Conservation (phyloP, 2,329 filamentous ascomycete species). For the Chaetothyriales sp. region DNA sequence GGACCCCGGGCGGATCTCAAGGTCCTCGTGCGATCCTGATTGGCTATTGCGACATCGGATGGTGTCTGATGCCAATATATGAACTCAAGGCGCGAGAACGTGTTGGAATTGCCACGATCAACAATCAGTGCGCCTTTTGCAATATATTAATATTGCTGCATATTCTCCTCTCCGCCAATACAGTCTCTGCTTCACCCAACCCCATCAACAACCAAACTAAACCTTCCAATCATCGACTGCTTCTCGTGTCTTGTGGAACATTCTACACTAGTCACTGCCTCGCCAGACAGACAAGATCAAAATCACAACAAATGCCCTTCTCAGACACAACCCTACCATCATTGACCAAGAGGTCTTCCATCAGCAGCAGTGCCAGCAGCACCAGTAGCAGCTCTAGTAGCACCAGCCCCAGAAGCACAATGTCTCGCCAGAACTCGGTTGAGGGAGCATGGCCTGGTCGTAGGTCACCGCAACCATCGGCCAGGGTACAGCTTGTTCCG, state of each 20-base stretch:
- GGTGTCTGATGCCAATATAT: not conserved
- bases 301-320: not conserved
- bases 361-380: slow-evolving; percentile 1
- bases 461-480: not conserved
- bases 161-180: not conserved
- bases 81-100: not conserved
- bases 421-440: not conserved
- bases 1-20: not conserved
- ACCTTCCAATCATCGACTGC: too few species aligned
- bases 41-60: not conserved
- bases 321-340: not conserved
- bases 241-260: not conserved
- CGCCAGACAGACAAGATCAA: not conserved
- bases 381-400: slow-evolving; percentile 1
- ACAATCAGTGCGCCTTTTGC: not conserved
- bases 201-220: not conserved
- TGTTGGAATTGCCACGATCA: not conserved
- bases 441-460: not conserved
- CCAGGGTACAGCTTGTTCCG: slow-evolving; percentile 15
- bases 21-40: not conserved
- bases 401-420: slow-evolving; percentile 1
- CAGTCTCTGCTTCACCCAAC: not conserved
- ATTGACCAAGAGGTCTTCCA: not conserved
- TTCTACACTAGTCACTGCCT: not conserved
- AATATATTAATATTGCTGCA: not conserved